Conservation (phyloP, 2,329 filamentous ascomycete species). For the Hymenoscyphus fraxineus region DNA sequence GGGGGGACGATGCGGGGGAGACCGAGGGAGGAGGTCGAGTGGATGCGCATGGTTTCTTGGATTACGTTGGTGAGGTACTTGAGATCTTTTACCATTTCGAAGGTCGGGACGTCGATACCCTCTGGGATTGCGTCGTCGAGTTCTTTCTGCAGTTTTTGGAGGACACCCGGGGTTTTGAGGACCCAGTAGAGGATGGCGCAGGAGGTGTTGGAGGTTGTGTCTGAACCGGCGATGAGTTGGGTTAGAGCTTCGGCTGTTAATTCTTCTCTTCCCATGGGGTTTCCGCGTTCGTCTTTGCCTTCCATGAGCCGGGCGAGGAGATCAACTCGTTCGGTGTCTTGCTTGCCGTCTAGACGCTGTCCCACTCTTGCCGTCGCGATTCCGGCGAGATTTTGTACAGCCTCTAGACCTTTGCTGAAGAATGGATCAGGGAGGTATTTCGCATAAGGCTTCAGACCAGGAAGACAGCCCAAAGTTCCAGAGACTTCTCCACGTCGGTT, state of each 20-base stretch:
- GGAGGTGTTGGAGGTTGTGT: slow-evolving; percentile 75
- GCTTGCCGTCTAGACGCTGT: slow-evolving; percentile 64
- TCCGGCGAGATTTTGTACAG: slow-evolving; percentile 76
- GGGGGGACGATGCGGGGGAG: slow-evolving; percentile 70
- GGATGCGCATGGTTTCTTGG: slow-evolving; percentile 80
- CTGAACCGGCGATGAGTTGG: slow-evolving; percentile 76
- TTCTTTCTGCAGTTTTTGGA: slow-evolving; percentile 69
- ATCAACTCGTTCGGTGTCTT: slow-evolving; percentile 68
- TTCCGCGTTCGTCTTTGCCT: slow-evolving; percentile 74
- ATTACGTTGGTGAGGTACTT: slow-evolving; percentile 73
- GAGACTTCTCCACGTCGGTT: slow-evolving; percentile 87
- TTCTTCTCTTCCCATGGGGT: slow-evolving; percentile 72
- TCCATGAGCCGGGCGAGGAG: slow-evolving; percentile 81
- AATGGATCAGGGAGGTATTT: slow-evolving; percentile 78
- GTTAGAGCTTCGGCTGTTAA: slow-evolving; percentile 86
- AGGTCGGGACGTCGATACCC: slow-evolving; percentile 61
- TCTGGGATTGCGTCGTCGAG: slow-evolving; percentile 67
- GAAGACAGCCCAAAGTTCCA: slow-evolving; percentile 71
- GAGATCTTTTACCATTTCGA: slow-evolving; percentile 69
- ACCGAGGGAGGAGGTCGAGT: slow-evolving; percentile 81
- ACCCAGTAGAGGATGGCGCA: slow-evolving; percentile 81
- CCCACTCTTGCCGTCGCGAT: slow-evolving; percentile 84
- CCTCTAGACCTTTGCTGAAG: slow-evolving; percentile 69
- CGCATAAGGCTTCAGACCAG: slow-evolving; percentile 73
- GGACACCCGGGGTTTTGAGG: slow-evolving; percentile 63